Evolutionary conservation across 345 rosid species (phyloP), one percentile per base, ranked within the genome.

Genomic region (Dimocarpus longan): DNA sequence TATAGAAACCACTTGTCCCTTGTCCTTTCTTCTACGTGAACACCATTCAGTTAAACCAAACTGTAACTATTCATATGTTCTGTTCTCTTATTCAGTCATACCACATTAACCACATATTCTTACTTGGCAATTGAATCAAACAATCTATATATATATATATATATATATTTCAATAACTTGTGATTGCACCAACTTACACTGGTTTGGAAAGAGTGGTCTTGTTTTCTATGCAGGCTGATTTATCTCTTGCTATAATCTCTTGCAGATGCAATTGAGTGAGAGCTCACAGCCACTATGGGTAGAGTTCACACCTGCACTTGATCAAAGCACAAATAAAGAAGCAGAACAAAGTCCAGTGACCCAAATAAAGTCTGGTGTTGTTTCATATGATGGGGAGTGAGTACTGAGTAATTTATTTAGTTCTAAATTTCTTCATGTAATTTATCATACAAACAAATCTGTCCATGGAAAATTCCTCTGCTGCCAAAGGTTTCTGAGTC

Each of bases 181-280:
- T 5, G 19, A 50, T 54, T 1, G 59, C 59, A 54, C 59, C 21
- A 54, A 54, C 59, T 52, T 52, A 16, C 57, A 15, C 57, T 52
- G 3, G 57, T 52, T 52, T 52, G 57, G 1, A 52, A 52, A n/a
- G 9, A 21, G 64, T 43, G 18, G 4, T 18, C 5, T 56, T 64
- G 21, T 46, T 40, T 16, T 4, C 9, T 70, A 60, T 60, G 65
- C 65, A 60, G 28, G 12, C 65, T 60, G 28, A 21, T 60, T 60
- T 60, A 22, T 19, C 26, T 10, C 13, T 18, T 19, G 22, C 26
- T 21, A 21, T 60, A 43, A 11, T 68, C 42, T 56, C 81, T 78
- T 66, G 5, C 81, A 91, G 95, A 82, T 91, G 92, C 86, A 85
- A 80, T 83, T 91, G 6, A 66, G 78, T 82, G 95, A 89, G 74